Evolutionary conservation across 768 basidiomycete species (phyloP).

Genomic region (Lactarius vividus): DNA sequence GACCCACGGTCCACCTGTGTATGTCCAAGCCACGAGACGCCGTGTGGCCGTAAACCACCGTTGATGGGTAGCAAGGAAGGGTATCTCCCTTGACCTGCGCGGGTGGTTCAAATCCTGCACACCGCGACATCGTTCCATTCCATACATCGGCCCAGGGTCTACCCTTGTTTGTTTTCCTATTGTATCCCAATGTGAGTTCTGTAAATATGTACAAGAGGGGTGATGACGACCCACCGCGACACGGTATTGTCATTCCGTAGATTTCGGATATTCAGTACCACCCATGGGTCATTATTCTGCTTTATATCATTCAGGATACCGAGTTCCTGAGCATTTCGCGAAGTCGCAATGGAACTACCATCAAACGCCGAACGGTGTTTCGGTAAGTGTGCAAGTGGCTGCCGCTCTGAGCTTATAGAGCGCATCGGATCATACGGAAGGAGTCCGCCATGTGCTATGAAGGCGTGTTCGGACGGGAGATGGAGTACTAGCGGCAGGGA

Average conservation of each 20-base stretch:
- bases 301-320: slow-evolving; percentile 65
- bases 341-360: slow-evolving; percentile 23
- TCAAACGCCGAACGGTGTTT: slow-evolving; percentile 4
- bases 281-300: slow-evolving; percentile 79
- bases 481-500: slow-evolving; percentile 74
- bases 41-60: slow-evolving; percentile 85
- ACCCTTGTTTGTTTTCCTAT: slow-evolving; percentile 44
- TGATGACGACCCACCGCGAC: slow-evolving; percentile 35
- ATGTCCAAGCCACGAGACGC: slow-evolving; percentile 79
- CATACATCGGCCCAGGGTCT: slow-evolving; percentile 76
- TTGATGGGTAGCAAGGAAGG: slow-evolving; percentile 67
- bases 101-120: slow-evolving; percentile 45
- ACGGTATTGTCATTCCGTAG: slow-evolving; percentile 41
- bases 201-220: background rate
- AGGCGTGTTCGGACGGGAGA: slow-evolving; percentile 68
- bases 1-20: slow-evolving; percentile 78
- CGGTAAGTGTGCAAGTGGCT: slow-evolving; percentile 54
- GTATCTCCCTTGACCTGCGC: slow-evolving; percentile 30
- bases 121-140: slow-evolving; percentile 61
- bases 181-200: background rate
- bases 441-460: slow-evolving; percentile 82
- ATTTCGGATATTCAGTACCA: slow-evolving; percentile 66
- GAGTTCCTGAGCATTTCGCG: slow-evolving; percentile 64
- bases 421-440: slow-evolving; percentile 67
- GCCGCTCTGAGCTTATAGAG: slow-evolving; percentile 47